These are phyloP conservation scores for Phyllostachys edulis DNA, from an alignment of 176 grass and related monocot species.

Conservation along the genomic window DNA sequence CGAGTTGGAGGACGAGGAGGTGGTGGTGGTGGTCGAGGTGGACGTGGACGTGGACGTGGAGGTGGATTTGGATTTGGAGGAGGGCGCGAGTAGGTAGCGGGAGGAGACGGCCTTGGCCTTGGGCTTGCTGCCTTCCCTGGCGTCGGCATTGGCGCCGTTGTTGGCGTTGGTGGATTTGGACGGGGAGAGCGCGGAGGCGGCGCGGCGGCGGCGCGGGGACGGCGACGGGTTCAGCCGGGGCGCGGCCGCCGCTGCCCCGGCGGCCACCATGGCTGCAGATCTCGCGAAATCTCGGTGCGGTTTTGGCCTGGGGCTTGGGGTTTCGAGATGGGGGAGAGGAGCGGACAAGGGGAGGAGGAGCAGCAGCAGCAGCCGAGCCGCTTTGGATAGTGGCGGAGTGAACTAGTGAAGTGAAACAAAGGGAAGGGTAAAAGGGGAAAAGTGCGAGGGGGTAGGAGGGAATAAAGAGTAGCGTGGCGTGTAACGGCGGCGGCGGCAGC, in stretches of 20 bases:
- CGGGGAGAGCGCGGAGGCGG: slow-evolving; percentile 51
- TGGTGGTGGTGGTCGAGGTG: slow-evolving; percentile 36
- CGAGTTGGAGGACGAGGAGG: slow-evolving; percentile 50
- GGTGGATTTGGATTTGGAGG: slow-evolving; percentile 53
- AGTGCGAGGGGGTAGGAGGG: slow-evolving; percentile 19
- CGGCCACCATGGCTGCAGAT: slow-evolving; percentile 72
- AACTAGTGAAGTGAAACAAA: slow-evolving; percentile 20
- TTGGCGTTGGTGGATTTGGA: slow-evolving; percentile 48
- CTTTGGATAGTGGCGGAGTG: neutral
- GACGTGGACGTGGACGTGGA: slow-evolving; percentile 45
- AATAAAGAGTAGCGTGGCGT: slow-evolving; percentile 31
- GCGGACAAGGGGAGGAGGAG: neutral
- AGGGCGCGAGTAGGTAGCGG: slow-evolving; percentile 51
- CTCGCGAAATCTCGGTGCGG: slow-evolving; percentile 40
- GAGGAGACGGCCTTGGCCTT: slow-evolving; percentile 44
- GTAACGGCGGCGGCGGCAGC: neutral
- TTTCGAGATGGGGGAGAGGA: slow-evolving; percentile 24
- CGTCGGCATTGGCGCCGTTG: slow-evolving; percentile 32
- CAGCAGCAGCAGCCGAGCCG: neutral
- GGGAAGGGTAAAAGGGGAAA: slow-evolving; percentile 41
- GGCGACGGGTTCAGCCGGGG: slow-evolving; percentile 46
- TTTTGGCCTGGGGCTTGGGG: slow-evolving; percentile 30
- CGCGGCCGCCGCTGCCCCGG: slow-evolving; percentile 50
- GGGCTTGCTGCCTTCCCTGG: slow-evolving; percentile 37
- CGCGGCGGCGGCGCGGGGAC: slow-evolving; percentile 55